These are phyloP conservation scores for Dimargaris xerosporica DNA, from an alignment of 192 early-diverging fungal species.

Conservation along the genomic window DNA sequence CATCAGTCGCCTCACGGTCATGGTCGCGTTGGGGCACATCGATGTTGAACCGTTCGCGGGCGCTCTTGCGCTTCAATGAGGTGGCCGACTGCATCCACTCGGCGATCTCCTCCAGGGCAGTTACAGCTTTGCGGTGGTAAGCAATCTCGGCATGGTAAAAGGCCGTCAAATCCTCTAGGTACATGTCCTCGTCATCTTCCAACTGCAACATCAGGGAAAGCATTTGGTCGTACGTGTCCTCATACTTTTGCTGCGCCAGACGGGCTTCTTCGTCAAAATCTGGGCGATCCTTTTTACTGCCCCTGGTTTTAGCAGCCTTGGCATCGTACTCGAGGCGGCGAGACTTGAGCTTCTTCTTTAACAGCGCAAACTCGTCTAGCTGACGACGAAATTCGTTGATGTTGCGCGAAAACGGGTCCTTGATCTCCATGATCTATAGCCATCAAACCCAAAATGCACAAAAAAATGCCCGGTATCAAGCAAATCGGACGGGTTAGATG, in stretches of 20 bases:
- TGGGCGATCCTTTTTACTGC: conserved; percentile 80
- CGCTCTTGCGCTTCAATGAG: conserved; percentile 4
- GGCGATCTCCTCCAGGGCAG: conserved; percentile 20
- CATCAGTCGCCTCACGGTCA: conserved; percentile 8
- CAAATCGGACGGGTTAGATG: too few species aligned
- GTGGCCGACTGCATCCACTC: conserved; percentile 1
- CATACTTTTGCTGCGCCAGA: conserved; percentile 80
- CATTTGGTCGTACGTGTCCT: conserved; percentile 70
- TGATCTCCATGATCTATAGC: conserved; percentile 28
- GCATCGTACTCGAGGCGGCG: conserved; percentile 86
- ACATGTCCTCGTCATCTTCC: conserved; percentile 62
- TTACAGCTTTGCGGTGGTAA: conserved; percentile 23
- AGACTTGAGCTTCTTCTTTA: conserved; percentile 78
- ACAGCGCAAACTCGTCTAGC: conserved; percentile 32
- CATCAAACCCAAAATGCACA: too few species aligned
- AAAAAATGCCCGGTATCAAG: too few species aligned
- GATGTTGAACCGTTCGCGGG: conserved; percentile 9
- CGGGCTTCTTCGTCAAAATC: conserved; percentile 81
- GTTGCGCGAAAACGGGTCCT: conserved; percentile 28
- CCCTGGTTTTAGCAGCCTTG: conserved; percentile 76
- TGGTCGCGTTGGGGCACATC: neutral
- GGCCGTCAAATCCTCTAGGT: conserved; percentile 29
- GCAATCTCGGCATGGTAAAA: conserved; percentile 30
- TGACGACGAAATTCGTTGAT: conserved; percentile 37
- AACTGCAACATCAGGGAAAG: conserved; percentile 64